Base-by-base conservation (phyloP, 371 early-diverging fungal species). In the Lichtheimia corymbifera region DNA sequence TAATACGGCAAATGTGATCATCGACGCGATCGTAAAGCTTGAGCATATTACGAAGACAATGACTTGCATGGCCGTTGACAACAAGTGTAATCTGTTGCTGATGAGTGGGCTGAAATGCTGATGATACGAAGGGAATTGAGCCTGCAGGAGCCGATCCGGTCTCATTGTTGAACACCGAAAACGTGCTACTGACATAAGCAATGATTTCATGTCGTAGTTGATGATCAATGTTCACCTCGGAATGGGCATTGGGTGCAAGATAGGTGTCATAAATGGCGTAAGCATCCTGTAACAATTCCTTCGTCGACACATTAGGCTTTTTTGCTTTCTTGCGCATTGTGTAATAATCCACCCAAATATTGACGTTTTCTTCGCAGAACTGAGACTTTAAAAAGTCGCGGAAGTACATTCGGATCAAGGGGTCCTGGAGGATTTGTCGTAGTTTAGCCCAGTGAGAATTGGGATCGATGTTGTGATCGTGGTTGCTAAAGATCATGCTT, bases 1-100 rank as follows among this genome's bases (percentile, higher is more conserved):
- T 87, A 14, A 91, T 71, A 27, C 84, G 72, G 72, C 88, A 91
- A 52, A 89, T 86, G 51, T 89, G 89, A 14, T 88, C 87, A 57
- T 89, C 82, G 6, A 84, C 83, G 30, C 67, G 64, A 52, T 88
- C 85, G 70, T 87, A 89, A 64, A 89, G 65, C 27, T 75, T 72
- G 9, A 86, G 68, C 64, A 79, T 65, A 51, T 70, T 68, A 15
- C 71, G 47, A 18, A 79, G 51, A 49, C 74, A 70, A 45, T 76
- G 70, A 62, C 65, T 0, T 57, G 63, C 35, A 71, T 63, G 13
- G 69, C 73, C 54, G 70, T 70, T 59, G 35, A 59, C 50, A 15
- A 77, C 55, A 30, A 77, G 66, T 0, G 69, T 74, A 70, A 68
- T 28, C 65, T 77, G 52, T 58, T 68, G 45, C 60, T 67, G 4